phyloP scores from a whole-genome alignment of 306 rosid genomes.

The Hylodesmum podocarpum region DNA sequence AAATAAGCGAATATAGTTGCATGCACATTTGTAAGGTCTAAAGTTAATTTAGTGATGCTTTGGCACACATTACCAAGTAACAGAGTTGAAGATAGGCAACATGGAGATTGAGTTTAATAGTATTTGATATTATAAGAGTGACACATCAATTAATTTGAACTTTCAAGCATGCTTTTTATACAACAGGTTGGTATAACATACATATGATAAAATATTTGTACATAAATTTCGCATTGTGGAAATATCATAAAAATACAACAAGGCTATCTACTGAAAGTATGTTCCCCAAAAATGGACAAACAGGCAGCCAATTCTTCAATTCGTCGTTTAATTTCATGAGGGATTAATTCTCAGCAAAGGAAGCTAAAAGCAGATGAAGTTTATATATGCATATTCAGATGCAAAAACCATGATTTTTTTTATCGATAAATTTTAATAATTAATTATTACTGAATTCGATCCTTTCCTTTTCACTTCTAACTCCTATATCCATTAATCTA shows the following conservation, averaged over 20 bases:
- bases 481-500: too few species aligned
- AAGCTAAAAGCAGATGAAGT: not conserved
- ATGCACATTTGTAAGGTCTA: not conserved
- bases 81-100: not conserved
- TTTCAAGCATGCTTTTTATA: not conserved
- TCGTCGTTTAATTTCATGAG: not conserved
- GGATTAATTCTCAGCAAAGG: not conserved
- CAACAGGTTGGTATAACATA: not conserved
- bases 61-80: not conserved
- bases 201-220: not conserved
- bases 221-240: not conserved
- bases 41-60: not conserved
- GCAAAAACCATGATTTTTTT: too few species aligned
- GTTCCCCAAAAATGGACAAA: not conserved
- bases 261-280: not conserved
- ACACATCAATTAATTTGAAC: not conserved
- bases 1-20: not conserved
- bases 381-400: too few species aligned
- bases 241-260: not conserved
- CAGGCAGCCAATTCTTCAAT: not conserved
- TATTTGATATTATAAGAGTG: not conserved
- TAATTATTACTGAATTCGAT: too few species aligned
- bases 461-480: too few species aligned
- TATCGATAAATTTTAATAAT: too few species aligned
- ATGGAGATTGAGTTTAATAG: not conserved